Evolutionary conservation across 768 basidiomycete genomes (phyloP), one percentile per base, ranked within the genome.

Genomic region (Tephrocybe sp.): DNA sequence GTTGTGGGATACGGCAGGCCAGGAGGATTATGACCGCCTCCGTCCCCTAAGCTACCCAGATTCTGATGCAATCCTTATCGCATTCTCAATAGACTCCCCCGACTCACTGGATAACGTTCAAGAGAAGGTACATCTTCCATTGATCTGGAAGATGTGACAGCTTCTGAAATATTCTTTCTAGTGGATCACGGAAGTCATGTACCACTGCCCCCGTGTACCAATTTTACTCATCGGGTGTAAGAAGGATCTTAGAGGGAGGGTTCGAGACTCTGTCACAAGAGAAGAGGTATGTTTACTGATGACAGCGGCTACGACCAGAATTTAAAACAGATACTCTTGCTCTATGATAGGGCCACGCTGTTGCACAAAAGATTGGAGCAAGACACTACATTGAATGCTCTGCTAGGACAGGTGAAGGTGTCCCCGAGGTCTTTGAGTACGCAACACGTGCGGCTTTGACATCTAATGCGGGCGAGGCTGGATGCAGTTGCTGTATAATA

Each of bases 171-270:
- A n/a, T 13, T 43, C 18, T 59, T 13, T 43, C 18, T 59, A 97
- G 94, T 99, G 95, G 95, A 95, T 97, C 62, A 91, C 93, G 34
- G 95, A 99, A 67, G 94, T 99, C 37, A 86, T 91, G 77, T 95
- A 98, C 69, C 95, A 98, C 72, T 97, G 95, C 68, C 79, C 87
- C 9, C 87, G 86, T 45, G 75, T 97, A 40, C 95, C 95, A 42
- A 88, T 95, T 74, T 90, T 99, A 63, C 87, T 99, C 51, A 93
- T 99, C 58, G 95, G 92, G 12, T 95, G 92, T 81, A 98, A 98
- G 85, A 97, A 94, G 79, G 97, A 99, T 73, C 82, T 99, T 53
- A 78, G 95, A 69, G 84, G 90, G 82, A 93, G 89, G 51, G 87
- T 80, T 64, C 93, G 94, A 75, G 76, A 91, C 65, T 94, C 94